A percentile compares a stretch with the other conserved stretches of the same genome.
These are phyloP conservation scores for Lentinula raphanica DNA, from an alignment of 768 basidiomycete genomes.

Conservation along the genomic window DNA sequence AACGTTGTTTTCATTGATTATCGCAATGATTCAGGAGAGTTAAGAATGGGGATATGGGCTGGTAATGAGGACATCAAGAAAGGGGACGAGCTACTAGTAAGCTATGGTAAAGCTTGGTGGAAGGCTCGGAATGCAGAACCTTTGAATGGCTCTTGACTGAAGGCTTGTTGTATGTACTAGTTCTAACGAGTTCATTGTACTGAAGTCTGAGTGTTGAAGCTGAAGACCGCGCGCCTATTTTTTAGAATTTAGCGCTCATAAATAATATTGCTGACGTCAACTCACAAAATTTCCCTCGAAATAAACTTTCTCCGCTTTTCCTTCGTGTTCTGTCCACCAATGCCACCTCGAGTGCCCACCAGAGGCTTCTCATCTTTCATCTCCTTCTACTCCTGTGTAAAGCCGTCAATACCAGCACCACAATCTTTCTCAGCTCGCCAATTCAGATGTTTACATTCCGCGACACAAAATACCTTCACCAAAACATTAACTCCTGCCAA, in stretches of 20 bases:
- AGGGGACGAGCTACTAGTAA: slow-evolving; percentile 82
- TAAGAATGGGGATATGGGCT: slow-evolving; percentile 77
- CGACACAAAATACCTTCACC: slow-evolving; percentile 14
- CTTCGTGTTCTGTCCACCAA: slow-evolving; percentile 20
- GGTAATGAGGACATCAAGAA: slow-evolving; percentile 55
- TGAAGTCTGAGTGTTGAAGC: too few relatives aligned
- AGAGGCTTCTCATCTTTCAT: slow-evolving; percentile 51
- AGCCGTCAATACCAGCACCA: slow-evolving; percentile 23
- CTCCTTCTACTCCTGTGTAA: slow-evolving; percentile 53
- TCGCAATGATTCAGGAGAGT: slow-evolving; percentile 48
- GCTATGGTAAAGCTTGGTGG: slow-evolving; percentile 90
- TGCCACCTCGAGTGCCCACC: slow-evolving; percentile 47
- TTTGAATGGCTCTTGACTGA: too few relatives aligned
- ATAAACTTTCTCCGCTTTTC: not conserved
- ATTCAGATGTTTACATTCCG: slow-evolving; percentile 29
- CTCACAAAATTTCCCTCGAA: not conserved
- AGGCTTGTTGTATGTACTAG: too few relatives aligned
- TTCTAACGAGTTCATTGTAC: too few relatives aligned
- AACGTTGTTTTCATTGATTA: slow-evolving; percentile 69
- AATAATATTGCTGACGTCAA: not conserved
- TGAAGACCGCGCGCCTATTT: not conserved
- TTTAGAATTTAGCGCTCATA: not conserved
- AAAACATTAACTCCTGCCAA: slow-evolving; percentile 16
- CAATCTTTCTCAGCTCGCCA: slow-evolving; percentile 37
- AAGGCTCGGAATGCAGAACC: slow-evolving; percentile 21